A percentile compares a stretch with the other conserved stretches of the same genome.
phyloP scores from a whole-genome alignment of 139 green algal species.

The Desmodesmus armatus region DNA sequence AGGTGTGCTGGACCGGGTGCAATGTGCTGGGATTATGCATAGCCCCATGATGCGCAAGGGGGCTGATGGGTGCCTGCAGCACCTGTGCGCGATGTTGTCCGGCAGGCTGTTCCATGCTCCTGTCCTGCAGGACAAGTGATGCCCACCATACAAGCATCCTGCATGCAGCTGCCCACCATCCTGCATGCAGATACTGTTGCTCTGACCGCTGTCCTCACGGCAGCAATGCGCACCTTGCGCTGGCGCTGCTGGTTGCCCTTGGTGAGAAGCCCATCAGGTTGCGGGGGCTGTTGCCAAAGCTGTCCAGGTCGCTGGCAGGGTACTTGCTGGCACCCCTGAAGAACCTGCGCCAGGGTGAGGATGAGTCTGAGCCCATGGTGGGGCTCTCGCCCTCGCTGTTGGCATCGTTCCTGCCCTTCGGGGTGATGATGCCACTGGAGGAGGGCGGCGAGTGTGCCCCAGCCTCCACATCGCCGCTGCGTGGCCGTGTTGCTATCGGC shows the following conservation, averaged over 20 bases:
- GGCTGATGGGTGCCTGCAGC: no score
- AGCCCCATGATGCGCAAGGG: no score
- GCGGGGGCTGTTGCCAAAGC: constrained; percentile 46
- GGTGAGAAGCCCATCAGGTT: constrained; percentile 53
- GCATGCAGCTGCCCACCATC: no score
- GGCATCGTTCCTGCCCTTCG: constrained; percentile 29
- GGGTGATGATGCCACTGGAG: constrained; percentile 33
- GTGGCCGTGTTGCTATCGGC: constrained; percentile 42
- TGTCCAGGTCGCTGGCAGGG: constrained; percentile 43
- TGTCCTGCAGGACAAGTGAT: no score
- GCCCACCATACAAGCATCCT: no score
- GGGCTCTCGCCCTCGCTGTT: constrained; percentile 38
- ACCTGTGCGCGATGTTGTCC: no score
- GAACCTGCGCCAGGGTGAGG: constrained; percentile 47
- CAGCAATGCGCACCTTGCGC: constrained; percentile 33
- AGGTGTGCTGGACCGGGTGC: no score
- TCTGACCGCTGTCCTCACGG: no score
- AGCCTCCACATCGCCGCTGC: background rate
- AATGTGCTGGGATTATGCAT: no score
- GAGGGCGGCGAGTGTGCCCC: background rate
- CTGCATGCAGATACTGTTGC: background rate
- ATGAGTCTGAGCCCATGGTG: constrained; percentile 37
- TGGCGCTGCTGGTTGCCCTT: constrained; percentile 38
- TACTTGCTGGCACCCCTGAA: constrained; percentile 49
- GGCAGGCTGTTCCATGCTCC: no score